Conservation (phyloP, 768 basidiomycete genomes). For the Crucibulum laeve region DNA sequence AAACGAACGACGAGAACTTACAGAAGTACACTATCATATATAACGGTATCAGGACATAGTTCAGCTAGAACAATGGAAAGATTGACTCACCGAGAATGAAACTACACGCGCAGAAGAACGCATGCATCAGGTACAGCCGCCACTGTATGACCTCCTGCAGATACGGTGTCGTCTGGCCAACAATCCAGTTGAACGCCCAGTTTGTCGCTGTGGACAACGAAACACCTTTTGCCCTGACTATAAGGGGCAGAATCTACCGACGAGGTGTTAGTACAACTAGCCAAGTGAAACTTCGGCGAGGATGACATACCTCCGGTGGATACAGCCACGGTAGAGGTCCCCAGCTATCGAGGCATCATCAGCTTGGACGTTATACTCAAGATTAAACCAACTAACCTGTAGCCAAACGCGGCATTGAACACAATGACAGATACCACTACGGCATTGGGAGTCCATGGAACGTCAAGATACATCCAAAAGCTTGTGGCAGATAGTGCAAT, state of each 20-base stretch:
- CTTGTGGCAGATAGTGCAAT: constrained; percentile 75
- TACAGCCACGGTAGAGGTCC: constrained; percentile 88
- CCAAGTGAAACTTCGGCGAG: neutral
- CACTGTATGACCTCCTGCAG: constrained; percentile 86
- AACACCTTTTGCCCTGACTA: constrained; percentile 92
- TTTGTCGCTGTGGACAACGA: constrained; percentile 91
- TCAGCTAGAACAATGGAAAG: constrained; percentile 2
- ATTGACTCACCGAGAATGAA: constrained; percentile 62
- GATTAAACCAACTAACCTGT: constrained; percentile 41
- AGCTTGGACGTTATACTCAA: neutral
- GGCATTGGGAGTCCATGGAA: constrained; percentile 77
- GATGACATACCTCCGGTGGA: constrained; percentile 73
- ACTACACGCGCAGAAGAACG: constrained; percentile 85
- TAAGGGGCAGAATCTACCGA: constrained; percentile 79
- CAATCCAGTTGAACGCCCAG: constrained; percentile 85
- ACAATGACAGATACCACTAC: constrained; percentile 88
- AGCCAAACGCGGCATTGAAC: constrained; percentile 93
- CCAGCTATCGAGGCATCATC: constrained; percentile 44
- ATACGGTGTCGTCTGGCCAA: constrained; percentile 83
- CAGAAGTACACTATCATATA: constrained; percentile 62
- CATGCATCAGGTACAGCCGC: constrained; percentile 95
- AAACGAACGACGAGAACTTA: constrained; percentile 29
- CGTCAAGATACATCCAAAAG: constrained; percentile 92
- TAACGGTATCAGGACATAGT: constrained; percentile 3
- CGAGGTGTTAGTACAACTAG: neutral